Conservation (phyloP, 306 rosid genomes). For the Geum urbanum region DNA sequence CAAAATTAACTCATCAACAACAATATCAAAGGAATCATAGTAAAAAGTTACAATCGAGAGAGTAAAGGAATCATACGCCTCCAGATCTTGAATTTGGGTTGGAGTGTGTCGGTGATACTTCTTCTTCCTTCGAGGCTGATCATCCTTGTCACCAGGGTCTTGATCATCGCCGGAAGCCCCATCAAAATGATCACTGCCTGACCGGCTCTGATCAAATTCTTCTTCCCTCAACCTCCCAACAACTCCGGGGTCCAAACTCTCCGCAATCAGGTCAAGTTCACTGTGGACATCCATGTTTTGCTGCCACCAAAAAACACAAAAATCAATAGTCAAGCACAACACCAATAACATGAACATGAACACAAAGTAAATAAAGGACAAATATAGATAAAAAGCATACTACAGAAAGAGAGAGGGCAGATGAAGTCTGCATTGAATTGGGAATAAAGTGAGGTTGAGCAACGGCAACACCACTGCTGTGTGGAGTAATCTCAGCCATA, state of each 20-base stretch:
- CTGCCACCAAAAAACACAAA: conserved; percentile 37
- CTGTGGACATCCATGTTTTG: conserved; percentile 62
- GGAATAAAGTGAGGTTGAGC: conserved; percentile 28
- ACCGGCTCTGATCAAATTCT: conserved; percentile 66
- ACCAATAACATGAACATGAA: background rate
- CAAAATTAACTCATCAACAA: conserved; percentile 13
- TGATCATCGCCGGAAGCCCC: conserved; percentile 79
- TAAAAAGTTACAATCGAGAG: background rate
- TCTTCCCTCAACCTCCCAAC: conserved; percentile 62
- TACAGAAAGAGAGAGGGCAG: conserved; percentile 36
- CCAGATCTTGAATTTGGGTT: conserved; percentile 78
- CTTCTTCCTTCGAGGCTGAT: conserved; percentile 53
- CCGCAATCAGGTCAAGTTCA: conserved; percentile 52
- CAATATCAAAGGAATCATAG: background rate
- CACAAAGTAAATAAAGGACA: background rate
- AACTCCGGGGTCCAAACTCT: conserved; percentile 47
- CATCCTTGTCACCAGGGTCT: conserved; percentile 49
- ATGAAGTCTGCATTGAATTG: conserved; percentile 32
- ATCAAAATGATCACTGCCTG: conserved; percentile 76
- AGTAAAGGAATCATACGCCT: conserved; percentile 45
- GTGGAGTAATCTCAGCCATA: conserved; percentile 37
- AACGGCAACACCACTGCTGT: conserved; percentile 30
- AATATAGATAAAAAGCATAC: conserved; percentile 33
- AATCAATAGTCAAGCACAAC: conserved; percentile 5
- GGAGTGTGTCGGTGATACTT: conserved; percentile 92